Evolutionary conservation across 2,329 filamentous ascomycete genomes (phyloP), one percentile per base, ranked within the genome.

Genomic region (Akanthomyces dipterigenus): DNA sequence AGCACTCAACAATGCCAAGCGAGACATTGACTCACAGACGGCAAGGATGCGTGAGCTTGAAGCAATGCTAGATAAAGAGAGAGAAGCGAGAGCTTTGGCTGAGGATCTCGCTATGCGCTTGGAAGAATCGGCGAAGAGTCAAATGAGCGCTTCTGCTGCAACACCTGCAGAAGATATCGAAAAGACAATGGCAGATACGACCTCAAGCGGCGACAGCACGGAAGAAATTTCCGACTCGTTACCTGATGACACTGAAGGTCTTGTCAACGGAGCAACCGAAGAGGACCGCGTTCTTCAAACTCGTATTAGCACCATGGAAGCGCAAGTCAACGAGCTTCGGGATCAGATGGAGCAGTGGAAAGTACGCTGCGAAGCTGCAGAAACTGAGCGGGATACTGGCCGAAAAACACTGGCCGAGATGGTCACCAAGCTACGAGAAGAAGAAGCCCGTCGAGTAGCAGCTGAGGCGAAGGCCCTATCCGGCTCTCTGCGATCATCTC

Each of bases 21-120:
- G 88, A 67, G 93, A 97, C 70, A 85, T 97, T 46, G 92, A 96
- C 68, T 83, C 81, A n/a, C 92, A 97, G 71, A 87, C 85, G 55
- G 82, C 86, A 46, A 87, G 90, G 34, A 87, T 98, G 72, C 88
- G 87, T 67, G 89, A 93, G 67, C 78, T 98, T 14, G 93, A 98
- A 64, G 69, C 67, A 11, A 72, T 90, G 75, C 78, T 98, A 48
- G 85, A 82, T 55, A 87, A 88, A 69, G 95, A 99, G 74, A 85
- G 91, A 28, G 83, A 86, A 65, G 93, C 93, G 31, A 85, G 95
- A 61, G 88, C 96, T 69, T 82, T 86, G 57, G 93, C 93, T 0
- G 95, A 99, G 73, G 89, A 95, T 63, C 80, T 90, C 59, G 89
- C 91, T 16, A 88, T 87, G 66, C 83, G 84, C 57, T 76, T 96